Percentiles rank a stretch among this genome's conserved stretches.
phyloP scores from a whole-genome alignment of 2,329 filamentous ascomycete species.

The Bipolaris cookei region DNA sequence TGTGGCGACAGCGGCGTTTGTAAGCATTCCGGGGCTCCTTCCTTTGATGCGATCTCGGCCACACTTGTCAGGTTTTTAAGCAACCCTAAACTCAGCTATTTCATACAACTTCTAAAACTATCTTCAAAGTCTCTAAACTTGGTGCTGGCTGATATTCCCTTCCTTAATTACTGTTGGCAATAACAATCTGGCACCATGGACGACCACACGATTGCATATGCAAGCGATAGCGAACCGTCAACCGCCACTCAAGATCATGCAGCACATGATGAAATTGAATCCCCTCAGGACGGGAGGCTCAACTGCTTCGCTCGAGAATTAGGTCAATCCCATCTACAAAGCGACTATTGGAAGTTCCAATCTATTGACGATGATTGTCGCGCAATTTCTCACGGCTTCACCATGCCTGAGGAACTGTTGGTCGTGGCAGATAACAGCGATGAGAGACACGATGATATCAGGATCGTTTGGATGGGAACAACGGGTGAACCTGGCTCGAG shows the following conservation, averaged over 20 bases:
- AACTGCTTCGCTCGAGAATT: conserved; percentile 10
- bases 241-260: conserved; percentile 12
- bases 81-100: too few species aligned
- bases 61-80: too few species aligned
- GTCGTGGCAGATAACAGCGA: conserved; percentile 17
- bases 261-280: conserved; percentile 13
- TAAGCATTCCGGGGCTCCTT: too few species aligned
- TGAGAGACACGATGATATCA: conserved; percentile 19
- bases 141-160: too few species aligned
- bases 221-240: too few species aligned
- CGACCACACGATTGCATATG: too few species aligned
- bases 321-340: conserved; percentile 5
- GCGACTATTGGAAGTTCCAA: conserved; percentile 28
- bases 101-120: too few species aligned
- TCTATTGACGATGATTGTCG: conserved; percentile 21
- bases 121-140: too few species aligned
- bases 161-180: neutral
- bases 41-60: too few species aligned
- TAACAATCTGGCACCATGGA: neutral
- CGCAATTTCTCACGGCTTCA: conserved; percentile 18
- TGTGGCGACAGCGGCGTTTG: too few species aligned
- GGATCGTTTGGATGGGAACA: conserved; percentile 25
- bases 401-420: conserved; percentile 25
- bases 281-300: conserved; percentile 17
- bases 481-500: conserved; percentile 6